phyloP scores from a whole-genome alignment of 768 basidiomycete species.

The Cytidiella melzeri region DNA sequence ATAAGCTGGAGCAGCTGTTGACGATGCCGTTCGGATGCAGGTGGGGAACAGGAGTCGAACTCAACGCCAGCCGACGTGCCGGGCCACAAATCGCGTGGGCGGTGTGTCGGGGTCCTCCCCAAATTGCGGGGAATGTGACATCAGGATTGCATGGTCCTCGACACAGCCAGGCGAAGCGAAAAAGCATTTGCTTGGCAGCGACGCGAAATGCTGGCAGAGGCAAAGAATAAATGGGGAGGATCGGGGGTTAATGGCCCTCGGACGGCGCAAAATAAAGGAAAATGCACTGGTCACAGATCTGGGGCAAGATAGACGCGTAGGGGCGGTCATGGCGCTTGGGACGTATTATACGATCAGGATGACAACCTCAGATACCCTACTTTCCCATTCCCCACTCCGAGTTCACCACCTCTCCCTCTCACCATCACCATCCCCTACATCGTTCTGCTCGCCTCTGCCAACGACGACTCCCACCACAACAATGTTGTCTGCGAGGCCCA shows the following conservation, averaged over 20 bases:
- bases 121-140: background rate
- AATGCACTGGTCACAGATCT: background rate
- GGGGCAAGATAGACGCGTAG: background rate
- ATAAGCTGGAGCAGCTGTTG: too few species aligned
- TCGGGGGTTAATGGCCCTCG: background rate
- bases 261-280: background rate
- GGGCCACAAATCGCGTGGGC: too few species aligned
- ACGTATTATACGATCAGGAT: conserved; percentile 10
- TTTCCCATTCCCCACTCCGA: conserved; percentile 4
- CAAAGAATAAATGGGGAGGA: background rate
- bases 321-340: background rate
- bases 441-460: conserved; percentile 2
- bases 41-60: too few species aligned
- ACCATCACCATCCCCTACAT: conserved; percentile 6
- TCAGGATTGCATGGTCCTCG: background rate
- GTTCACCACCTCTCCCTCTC: conserved; percentile 4
- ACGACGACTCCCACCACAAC: conserved; percentile 10
- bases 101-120: background rate
- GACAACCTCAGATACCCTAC: conserved; percentile 6
- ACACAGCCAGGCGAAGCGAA: too few species aligned
- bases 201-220: background rate
- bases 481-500: conserved; percentile 36
- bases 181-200: too few species aligned
- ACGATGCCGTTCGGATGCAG: too few species aligned
- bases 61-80: too few species aligned